These are phyloP conservation scores for Candida sp. DNA, from an alignment of 1,139 yeast species.

Conservation along the genomic window DNA sequence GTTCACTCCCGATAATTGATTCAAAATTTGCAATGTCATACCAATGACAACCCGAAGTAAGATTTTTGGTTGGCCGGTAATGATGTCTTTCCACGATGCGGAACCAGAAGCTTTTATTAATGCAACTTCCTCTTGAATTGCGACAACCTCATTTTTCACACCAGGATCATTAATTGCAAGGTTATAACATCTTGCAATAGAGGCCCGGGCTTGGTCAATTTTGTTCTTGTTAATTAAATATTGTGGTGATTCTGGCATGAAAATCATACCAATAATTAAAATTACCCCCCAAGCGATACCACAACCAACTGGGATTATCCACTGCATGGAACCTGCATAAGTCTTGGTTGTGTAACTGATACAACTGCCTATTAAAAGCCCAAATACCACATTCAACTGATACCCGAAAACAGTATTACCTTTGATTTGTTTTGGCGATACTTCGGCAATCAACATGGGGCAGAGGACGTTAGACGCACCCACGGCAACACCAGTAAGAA, in stretches of 20 bases:
- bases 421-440: conserved; percentile 8
- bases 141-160: conserved; percentile 54
- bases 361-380: conserved; percentile 39
- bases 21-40: conserved; percentile 61
- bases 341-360: conserved; percentile 44
- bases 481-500: conserved; percentile 43
- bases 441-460: conserved; percentile 37
- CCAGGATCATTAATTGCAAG: conserved; percentile 58
- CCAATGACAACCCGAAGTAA: conserved; percentile 66
- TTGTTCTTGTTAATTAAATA: conserved; percentile 41
- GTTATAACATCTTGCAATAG: conserved; percentile 65
- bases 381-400: conserved; percentile 31
- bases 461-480: conserved; percentile 34
- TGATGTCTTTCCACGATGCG: conserved; percentile 66
- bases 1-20: conserved; percentile 79
- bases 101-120: conserved; percentile 61
- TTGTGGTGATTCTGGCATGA: conserved; percentile 51
- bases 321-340: conserved; percentile 37
- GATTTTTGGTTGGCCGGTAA: conserved; percentile 65
- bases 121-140: conserved; percentile 60
- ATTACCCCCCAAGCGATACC: conserved; percentile 34
- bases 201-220: conserved; percentile 47
- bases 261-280: conserved; percentile 23
- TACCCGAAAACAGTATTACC: conserved; percentile 35
- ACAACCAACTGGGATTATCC: conserved; percentile 51